Percentiles rank a stretch among this genome's conserved stretches.
phyloP scores from a whole-genome alignment of 331 rosid species.

The Quercus phellos region DNA sequence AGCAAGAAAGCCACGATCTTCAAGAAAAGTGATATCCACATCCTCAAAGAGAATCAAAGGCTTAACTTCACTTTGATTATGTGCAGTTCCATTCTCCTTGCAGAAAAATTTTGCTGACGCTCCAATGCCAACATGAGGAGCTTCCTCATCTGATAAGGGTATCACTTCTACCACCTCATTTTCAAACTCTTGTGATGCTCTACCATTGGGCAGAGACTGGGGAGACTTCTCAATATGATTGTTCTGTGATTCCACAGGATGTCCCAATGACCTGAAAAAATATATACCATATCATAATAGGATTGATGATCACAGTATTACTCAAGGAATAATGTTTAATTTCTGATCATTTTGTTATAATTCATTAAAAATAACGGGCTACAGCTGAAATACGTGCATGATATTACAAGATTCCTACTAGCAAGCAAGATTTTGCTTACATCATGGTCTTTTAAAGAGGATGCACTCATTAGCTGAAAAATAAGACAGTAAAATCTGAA shows the following conservation, averaged over 20 bases:
- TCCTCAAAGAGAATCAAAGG: conserved; percentile 79
- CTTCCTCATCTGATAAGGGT: conserved; percentile 54
- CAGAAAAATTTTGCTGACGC: conserved; percentile 27
- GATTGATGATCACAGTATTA: conserved; percentile 6
- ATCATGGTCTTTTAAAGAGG: neutral
- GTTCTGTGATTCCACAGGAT: conserved; percentile 31
- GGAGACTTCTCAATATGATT: conserved; percentile 27
- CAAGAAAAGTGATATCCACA: conserved; percentile 75
- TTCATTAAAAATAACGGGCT: neutral
- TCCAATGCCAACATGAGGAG: conserved; percentile 22
- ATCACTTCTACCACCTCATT: conserved; percentile 45
- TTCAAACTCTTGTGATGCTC: conserved; percentile 30
- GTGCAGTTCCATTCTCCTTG: conserved; percentile 27
- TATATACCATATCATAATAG: neutral
- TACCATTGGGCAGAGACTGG: conserved; percentile 27
- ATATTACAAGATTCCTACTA: neutral
- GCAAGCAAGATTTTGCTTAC: neutral
- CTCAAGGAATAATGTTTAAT: neutral
- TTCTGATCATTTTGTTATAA: neutral
- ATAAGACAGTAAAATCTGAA: neutral
- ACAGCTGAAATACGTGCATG: neutral
- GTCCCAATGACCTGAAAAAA: conserved; percentile 43
- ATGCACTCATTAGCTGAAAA: neutral
- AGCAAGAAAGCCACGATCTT: conserved; percentile 85
- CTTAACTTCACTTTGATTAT: conserved; percentile 33